These are phyloP conservation scores for Cytospora chrysosperma DNA, from an alignment of 2,329 filamentous ascomycete genomes.

Conservation along the genomic window DNA sequence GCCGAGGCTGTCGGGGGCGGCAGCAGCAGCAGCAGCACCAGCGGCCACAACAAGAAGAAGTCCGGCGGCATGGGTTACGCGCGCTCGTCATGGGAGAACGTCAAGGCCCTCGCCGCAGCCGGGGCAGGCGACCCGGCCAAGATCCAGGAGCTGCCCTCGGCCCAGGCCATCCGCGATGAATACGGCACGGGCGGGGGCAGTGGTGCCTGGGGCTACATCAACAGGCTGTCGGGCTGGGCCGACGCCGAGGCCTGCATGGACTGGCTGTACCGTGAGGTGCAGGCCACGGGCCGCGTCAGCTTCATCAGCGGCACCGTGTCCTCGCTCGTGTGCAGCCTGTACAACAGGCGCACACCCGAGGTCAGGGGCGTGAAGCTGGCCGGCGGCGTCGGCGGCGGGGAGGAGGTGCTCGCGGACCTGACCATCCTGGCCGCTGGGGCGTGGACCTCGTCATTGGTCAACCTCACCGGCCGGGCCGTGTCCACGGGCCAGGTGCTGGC, in stretches of 20 bases:
- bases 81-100: slow-evolving; percentile 60
- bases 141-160: slow-evolving; percentile 46
- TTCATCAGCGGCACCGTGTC: slow-evolving; percentile 53
- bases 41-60: slow-evolving; percentile 43
- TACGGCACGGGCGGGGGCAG: slow-evolving; percentile 50
- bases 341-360: slow-evolving; percentile 29
- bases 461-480: slow-evolving; percentile 71
- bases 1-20: too few species aligned
- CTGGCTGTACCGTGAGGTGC: slow-evolving; percentile 57
- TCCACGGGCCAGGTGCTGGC: slow-evolving; percentile 81
- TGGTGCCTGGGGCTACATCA: slow-evolving; percentile 71
- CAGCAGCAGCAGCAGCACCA: too few species aligned
- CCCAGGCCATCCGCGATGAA: slow-evolving; percentile 43
- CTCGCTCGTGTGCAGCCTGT: slow-evolving; percentile 39
- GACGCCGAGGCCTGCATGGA: slow-evolving; percentile 71
- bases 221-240: slow-evolving; percentile 75
- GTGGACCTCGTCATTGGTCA: slow-evolving; percentile 77
- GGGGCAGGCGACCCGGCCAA: slow-evolving; percentile 32
- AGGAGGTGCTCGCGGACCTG: slow-evolving; percentile 52
- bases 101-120: slow-evolving; percentile 48
- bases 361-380: slow-evolving; percentile 54
- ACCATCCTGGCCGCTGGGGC: slow-evolving; percentile 82
- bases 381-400: slow-evolving; percentile 30
- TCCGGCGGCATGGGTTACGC: slow-evolving; percentile 59
- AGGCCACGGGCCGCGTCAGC: slow-evolving; percentile 52